These are phyloP conservation scores for Chernovozyma sophiae-reginae DNA, from an alignment of 1,139 yeast genomes.

Conservation along the genomic window DNA sequence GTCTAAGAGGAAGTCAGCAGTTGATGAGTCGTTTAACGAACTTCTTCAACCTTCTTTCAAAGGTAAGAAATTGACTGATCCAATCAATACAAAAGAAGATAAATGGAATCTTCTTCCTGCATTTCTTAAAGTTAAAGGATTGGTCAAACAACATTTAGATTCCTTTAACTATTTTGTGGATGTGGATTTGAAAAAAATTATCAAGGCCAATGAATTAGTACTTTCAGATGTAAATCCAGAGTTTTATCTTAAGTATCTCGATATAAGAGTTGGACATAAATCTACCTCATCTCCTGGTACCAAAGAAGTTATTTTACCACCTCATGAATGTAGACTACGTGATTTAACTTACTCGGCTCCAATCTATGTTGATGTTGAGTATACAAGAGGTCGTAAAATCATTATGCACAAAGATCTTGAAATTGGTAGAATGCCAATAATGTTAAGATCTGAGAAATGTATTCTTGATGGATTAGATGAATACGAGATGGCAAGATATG, in stretches of 20 bases:
- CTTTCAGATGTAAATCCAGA: constrained; percentile 96
- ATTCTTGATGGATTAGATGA: constrained; percentile 76
- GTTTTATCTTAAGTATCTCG: constrained; percentile 85
- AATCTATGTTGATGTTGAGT: constrained; percentile 93
- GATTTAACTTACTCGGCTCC: constrained; percentile 97
- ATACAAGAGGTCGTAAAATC: constrained; percentile 89
- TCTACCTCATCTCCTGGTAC: constrained; percentile 48
- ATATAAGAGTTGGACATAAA: constrained; percentile 81
- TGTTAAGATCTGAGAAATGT: constrained; percentile 92
- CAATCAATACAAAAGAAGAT: constrained; percentile 84
- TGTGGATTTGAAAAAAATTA: constrained; percentile 85
- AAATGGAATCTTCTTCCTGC: constrained; percentile 97
- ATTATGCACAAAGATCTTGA: constrained; percentile 87
- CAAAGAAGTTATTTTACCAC: constrained; percentile 70
- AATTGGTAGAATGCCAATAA: constrained; percentile 96
- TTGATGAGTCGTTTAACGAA: constrained; percentile 63
- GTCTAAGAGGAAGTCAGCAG: not conserved
- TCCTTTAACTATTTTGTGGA: constrained; percentile 96
- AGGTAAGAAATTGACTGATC: constrained; percentile 84
- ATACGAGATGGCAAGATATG: constrained; percentile 76
- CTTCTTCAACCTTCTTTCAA: constrained; percentile 75
- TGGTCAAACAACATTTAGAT: constrained; percentile 94
- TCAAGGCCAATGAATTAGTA: constrained; percentile 83
- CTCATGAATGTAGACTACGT: constrained; percentile 94
- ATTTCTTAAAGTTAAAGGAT: constrained; percentile 88